These are phyloP conservation scores for Papilionanthe hybrid DNA, from an alignment of 116 monocot species.

Conservation along the genomic window DNA sequence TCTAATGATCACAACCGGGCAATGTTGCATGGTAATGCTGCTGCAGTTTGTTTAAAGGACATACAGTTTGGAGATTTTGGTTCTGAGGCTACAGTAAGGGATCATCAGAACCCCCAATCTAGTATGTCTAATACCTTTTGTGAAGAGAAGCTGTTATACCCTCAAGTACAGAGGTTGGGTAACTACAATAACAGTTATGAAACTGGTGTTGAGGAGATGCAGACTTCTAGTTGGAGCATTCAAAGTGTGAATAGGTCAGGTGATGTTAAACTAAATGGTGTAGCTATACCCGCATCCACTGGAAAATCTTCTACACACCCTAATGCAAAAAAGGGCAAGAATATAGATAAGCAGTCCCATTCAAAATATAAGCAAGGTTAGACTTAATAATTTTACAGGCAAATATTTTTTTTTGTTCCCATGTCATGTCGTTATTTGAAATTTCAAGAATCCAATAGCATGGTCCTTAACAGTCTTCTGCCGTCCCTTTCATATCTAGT, in stretches of 20 bases:
- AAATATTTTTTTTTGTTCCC: background rate
- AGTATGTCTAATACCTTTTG: slow-evolving; percentile 9
- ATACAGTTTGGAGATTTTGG: slow-evolving; percentile 64
- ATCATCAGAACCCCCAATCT: slow-evolving; percentile 5
- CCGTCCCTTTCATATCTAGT: slow-evolving; percentile 13
- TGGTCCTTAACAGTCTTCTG: background rate
- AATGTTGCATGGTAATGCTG: slow-evolving; percentile 12
- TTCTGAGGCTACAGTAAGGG: slow-evolving; percentile 17
- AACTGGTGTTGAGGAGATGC: slow-evolving; percentile 5
- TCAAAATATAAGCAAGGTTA: slow-evolving; percentile 49
- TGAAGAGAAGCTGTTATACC: slow-evolving; percentile 17
- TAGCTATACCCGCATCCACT: slow-evolving; percentile 19
- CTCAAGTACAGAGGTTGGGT: slow-evolving; percentile 8
- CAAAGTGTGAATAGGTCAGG: slow-evolving; percentile 11
- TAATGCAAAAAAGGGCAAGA: slow-evolving; percentile 41
- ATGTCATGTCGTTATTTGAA: background rate
- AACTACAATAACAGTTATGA: slow-evolving; percentile 13
- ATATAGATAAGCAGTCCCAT: slow-evolving; percentile 15
- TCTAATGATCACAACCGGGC: slow-evolving; percentile 13
- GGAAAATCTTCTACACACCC: slow-evolving; percentile 21
- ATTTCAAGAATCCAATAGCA: background rate
- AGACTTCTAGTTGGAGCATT: slow-evolving; percentile 12
- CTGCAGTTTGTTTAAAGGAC: slow-evolving; percentile 28
- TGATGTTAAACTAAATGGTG: slow-evolving; percentile 21
- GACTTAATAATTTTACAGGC: background rate